Percentiles rank a stretch among this genome's conserved stretches.
Evolutionary conservation across 2,329 filamentous ascomycete species (phyloP).

Genomic region (Cytospora chrysosperma): DNA sequence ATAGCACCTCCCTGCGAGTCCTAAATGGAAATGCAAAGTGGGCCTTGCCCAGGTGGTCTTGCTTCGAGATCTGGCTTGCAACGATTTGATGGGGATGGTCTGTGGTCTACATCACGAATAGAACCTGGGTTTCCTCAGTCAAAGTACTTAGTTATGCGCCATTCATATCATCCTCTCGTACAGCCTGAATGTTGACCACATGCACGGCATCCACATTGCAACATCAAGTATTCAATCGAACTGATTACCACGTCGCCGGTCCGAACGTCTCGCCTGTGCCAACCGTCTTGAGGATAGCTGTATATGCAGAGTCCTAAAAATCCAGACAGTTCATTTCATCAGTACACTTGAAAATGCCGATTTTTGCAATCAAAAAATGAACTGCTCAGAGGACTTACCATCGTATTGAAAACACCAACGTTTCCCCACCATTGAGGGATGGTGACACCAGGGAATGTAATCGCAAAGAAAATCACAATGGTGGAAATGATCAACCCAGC

Average conservation of each 20-base stretch:
- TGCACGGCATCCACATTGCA: not conserved
- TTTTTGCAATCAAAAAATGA: not conserved
- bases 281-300: conserved; percentile 34
- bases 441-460: conserved; percentile 37
- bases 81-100: too few species aligned
- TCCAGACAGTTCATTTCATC: conserved; percentile 32
- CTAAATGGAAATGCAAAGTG: too few species aligned
- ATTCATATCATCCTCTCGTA: too few species aligned
- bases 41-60: too few species aligned
- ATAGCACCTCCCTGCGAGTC: too few species aligned
- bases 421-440: conserved; percentile 51
- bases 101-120: too few species aligned
- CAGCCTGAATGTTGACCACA: not conserved
- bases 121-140: too few species aligned
- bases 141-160: too few species aligned
- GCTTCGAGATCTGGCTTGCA: too few species aligned
- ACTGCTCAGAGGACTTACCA: conserved; percentile 36
- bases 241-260: conserved; percentile 36
- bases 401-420: conserved; percentile 43
- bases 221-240: too few species aligned
- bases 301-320: conserved; percentile 34
- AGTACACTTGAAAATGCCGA: conserved; percentile 30
- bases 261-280: conserved; percentile 37
- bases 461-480: conserved; percentile 38
- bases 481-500: conserved; percentile 40